Evolutionary conservation across 352 stramenopile species (phyloP).

Genomic region (Globisporangium acanthophoron): DNA sequence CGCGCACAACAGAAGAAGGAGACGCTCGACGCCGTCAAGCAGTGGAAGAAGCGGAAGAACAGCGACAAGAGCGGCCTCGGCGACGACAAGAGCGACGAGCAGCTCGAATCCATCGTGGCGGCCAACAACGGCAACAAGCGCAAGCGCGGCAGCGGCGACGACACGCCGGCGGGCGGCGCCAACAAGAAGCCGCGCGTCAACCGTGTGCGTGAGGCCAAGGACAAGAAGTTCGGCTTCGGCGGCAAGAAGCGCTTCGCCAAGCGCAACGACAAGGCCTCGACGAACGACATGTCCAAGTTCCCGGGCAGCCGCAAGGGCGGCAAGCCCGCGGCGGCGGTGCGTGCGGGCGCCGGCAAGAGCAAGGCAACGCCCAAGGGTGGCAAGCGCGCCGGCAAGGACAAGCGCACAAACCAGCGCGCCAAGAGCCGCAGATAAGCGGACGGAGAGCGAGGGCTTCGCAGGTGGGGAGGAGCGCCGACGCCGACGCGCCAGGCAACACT

Average conservation of each 20-base stretch:
- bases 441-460: too few species aligned
- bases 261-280: conserved; percentile 77
- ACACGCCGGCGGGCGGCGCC: conserved; percentile 9
- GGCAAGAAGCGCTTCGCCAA: conserved; percentile 73
- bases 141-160: conserved; percentile 23
- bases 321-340: conserved; percentile 29
- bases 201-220: conserved; percentile 53
- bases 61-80: conserved; percentile 54
- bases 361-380: conserved; percentile 29
- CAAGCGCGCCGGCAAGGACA: conserved; percentile 55
- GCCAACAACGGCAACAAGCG: conserved; percentile 52
- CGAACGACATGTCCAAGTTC: conserved; percentile 73
- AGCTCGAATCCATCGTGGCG: conserved; percentile 60
- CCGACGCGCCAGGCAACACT: neutral
- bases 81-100: conserved; percentile 57
- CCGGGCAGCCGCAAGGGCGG: conserved; percentile 32
- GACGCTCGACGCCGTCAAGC: conserved; percentile 81
- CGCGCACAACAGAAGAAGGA: conserved; percentile 85
- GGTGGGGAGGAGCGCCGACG: neutral
- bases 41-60: conserved; percentile 86
- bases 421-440: conserved; percentile 38
- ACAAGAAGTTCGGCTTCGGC: conserved; percentile 86
- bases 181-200: conserved; percentile 68
- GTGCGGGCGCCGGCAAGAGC: conserved; percentile 12
- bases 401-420: conserved; percentile 42